Percentiles rank a stretch among this genome's conserved stretches.
These are phyloP conservation scores for Atalantia buxifolia DNA, from an alignment of 345 rosid genomes.

Conservation along the genomic window DNA sequence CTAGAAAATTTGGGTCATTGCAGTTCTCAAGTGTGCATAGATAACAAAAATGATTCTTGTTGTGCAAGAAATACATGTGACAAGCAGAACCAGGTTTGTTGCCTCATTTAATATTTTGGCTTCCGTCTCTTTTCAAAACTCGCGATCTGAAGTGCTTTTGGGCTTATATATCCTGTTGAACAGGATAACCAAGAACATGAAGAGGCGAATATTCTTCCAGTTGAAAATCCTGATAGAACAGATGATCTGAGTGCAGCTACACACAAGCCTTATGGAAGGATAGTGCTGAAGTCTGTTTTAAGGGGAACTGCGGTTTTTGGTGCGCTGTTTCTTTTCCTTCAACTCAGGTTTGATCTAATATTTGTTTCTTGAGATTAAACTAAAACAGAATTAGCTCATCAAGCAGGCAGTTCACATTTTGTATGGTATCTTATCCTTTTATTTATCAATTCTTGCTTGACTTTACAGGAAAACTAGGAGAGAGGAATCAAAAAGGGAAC, in stretches of 20 bases:
- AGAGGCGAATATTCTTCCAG: not conserved
- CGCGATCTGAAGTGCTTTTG: not conserved
- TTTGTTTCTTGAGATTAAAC: not conserved
- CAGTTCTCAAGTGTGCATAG: not conserved
- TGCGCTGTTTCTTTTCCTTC: constrained; percentile 17
- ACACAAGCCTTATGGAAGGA: constrained; percentile 13
- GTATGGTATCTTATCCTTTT: not conserved
- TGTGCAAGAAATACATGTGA: not conserved
- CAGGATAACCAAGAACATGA: constrained; percentile 8
- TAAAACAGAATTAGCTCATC: not conserved
- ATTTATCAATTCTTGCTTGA: not conserved
- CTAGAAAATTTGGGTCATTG: not conserved
- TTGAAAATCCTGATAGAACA: not conserved
- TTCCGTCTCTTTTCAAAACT: not conserved
- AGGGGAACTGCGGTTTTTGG: constrained; percentile 25
- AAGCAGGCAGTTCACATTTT: not conserved
- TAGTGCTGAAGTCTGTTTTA: constrained; percentile 21
- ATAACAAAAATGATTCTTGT: not conserved
- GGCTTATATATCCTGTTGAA: not conserved
- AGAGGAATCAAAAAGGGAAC: constrained; percentile 3
- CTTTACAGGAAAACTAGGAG: constrained; percentile 20
- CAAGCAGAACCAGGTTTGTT: not conserved
- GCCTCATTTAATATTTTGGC: not conserved
- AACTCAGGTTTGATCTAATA: constrained; percentile 24
- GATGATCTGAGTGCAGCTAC: not conserved